Evolutionary conservation across 140 eudicot species (phyloP).

Genomic region (Cichorium intybus): DNA sequence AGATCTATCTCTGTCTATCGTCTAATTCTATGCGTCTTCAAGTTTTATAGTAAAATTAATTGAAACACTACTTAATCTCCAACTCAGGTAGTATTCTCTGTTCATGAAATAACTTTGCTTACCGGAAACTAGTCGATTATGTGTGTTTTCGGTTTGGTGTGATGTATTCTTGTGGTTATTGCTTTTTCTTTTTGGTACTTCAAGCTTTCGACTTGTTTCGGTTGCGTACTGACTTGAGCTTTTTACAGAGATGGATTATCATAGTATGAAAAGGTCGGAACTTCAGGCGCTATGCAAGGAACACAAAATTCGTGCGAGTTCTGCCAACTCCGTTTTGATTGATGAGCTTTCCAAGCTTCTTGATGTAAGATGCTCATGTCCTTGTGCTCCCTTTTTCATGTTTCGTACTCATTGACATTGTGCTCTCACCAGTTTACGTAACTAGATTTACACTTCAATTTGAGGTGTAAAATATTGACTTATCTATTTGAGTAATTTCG

Average conservation of each 20-base stretch:
- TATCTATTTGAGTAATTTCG: neutral
- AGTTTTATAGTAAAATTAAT: neutral
- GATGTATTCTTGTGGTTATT: neutral
- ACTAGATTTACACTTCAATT: neutral
- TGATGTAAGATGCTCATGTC: slow-evolving; percentile 25
- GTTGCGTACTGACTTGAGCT: neutral
- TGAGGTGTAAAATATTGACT: neutral
- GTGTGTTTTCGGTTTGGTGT: neutral
- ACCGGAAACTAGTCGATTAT: neutral
- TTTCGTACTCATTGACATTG: neutral
- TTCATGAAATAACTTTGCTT: neutral
- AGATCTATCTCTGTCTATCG: slow-evolving; percentile 18
- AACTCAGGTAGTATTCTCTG: slow-evolving; percentile 32
- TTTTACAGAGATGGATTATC: slow-evolving; percentile 70
- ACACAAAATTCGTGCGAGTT: slow-evolving; percentile 58
- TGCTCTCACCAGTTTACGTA: neutral
- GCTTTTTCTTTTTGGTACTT: neutral
- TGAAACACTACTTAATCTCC: slow-evolving; percentile 21
- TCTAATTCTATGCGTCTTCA: slow-evolving; percentile 1
- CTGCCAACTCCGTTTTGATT: slow-evolving; percentile 60
- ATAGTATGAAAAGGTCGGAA: slow-evolving; percentile 52
- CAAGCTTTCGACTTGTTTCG: neutral
- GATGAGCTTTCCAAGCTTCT: slow-evolving; percentile 52
- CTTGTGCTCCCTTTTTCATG: neutral
- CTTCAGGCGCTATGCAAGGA: slow-evolving; percentile 71